Conservation (phyloP, 352 stramenopile species). For the Pythium rhizo-oryzae region DNA sequence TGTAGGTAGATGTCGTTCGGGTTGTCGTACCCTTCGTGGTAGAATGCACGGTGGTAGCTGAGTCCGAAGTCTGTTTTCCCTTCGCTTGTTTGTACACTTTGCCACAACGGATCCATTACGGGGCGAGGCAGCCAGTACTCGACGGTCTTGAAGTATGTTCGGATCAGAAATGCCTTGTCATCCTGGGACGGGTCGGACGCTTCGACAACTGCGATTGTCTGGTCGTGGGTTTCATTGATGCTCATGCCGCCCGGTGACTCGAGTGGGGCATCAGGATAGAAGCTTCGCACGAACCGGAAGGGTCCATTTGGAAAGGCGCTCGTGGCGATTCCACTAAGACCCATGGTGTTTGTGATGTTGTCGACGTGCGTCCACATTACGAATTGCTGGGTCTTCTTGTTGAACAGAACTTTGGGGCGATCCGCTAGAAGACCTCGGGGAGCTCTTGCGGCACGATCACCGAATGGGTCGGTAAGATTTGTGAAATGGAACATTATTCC, state of each 20-base stretch:
- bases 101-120: conserved; percentile 97
- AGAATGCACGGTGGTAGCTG: conserved; percentile 96
- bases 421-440: conserved; percentile 59
- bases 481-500: conserved; percentile 94
- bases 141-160: conserved; percentile 95
- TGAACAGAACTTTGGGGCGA: conserved; percentile 93
- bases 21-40: conserved; percentile 95
- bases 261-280: conserved; percentile 93
- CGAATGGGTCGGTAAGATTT: conserved; percentile 93
- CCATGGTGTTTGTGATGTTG: conserved; percentile 84
- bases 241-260: conserved; percentile 72
- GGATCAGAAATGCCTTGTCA: conserved; percentile 84
- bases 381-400: conserved; percentile 81
- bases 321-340: conserved; percentile 89
- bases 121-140: conserved; percentile 95
- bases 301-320: conserved; percentile 91
- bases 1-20: conserved; percentile 98
- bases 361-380: conserved; percentile 98
- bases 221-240: conserved; percentile 95
- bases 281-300: conserved; percentile 88
- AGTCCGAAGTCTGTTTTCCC: conserved; percentile 89
- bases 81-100: conserved; percentile 90
- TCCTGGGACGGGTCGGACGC: conserved; percentile 22
- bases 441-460: conserved; percentile 26
- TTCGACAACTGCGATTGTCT: conserved; percentile 76